Evolutionary conservation across 305 asterid genomes (phyloP), one percentile per base, ranked within the genome.

Genomic region (Fraxinus platypoda): DNA sequence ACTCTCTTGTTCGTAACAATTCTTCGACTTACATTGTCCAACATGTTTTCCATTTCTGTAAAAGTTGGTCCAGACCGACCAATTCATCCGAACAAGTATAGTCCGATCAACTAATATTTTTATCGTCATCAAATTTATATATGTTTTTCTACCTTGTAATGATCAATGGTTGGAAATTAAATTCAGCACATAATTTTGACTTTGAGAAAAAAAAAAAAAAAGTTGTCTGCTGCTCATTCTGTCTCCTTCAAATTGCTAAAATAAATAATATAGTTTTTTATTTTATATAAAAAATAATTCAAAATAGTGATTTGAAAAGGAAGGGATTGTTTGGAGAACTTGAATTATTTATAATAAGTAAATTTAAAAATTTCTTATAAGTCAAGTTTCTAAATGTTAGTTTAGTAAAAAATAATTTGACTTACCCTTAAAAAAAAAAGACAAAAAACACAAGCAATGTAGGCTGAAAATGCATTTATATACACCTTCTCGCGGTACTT

Each of bases 161-260:
- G 52, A 21, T 21, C 70, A 2, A 59, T 7, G 3, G 70, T 19
- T 21, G 11, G 26, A 59, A 19, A 59, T n/a, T 19, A 64, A 64
- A 64, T 64, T 64, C 8, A 26, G 73, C 35, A 11, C 12, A 26
- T 23, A 23, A 64, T 21, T 25, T 66, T 66, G 73, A 23, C 73
- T 66, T 66, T 4, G 7, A 62, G 72, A 1, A 31, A 0, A 0
- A 66, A 66, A 23, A 6, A 54, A 19, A 17, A 3, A 4, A 9
- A 25, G 3, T 2, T 26, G 35, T 66, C 35, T 66, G 33, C 34
- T 34, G 81, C 26, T 76, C 83, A 71, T 49, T 12, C 77, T 85
- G 87, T 85, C 87, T 49, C 86, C 82, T 83, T 87, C 87, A 78
- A 85, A 85, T 80, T 9, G 64, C 85, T 74, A 66, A 30, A 54